Conservation (phyloP, 306 rosid genomes). For the Canavalia gladiata region DNA sequence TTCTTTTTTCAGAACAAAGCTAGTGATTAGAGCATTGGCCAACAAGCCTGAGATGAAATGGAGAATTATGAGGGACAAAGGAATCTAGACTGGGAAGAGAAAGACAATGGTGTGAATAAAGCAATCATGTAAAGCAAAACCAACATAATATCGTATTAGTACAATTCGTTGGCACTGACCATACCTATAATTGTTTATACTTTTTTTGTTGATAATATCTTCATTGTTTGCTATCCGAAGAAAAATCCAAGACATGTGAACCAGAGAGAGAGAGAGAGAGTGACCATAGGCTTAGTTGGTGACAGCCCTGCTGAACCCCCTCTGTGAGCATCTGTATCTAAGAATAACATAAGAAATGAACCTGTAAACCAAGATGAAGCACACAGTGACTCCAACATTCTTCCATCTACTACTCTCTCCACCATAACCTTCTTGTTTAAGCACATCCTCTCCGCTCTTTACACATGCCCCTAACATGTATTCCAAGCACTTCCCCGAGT, state of each 20-base stretch:
- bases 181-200: conserved; percentile 46
- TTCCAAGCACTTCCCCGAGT: conserved; percentile 85
- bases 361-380: conserved; percentile 89
- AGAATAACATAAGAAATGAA: conserved; percentile 90
- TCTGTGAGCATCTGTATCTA: conserved; percentile 78
- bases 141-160: conserved; percentile 51
- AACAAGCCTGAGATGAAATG: conserved; percentile 41
- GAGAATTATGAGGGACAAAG: conserved; percentile 24
- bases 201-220: conserved; percentile 52
- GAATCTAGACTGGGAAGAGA: conserved; percentile 46
- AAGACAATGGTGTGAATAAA: conserved; percentile 39
- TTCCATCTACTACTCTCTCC: conserved; percentile 82
- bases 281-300: conserved; percentile 50
- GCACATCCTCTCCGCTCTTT: conserved; percentile 73
- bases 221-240: conserved; percentile 53
- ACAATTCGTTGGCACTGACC: conserved; percentile 55
- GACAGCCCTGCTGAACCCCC: conserved; percentile 53
- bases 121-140: conserved; percentile 48
- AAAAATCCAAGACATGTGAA: conserved; percentile 67
- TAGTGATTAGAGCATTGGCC: conserved; percentile 6
- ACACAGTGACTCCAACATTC: conserved; percentile 78
- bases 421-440: conserved; percentile 84
- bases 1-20: conserved; percentile 17
- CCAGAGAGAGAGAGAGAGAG: conserved; percentile 46
- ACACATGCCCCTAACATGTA: conserved; percentile 75